Conservation (phyloP, 257 asterid genomes). For the Henckelia pumila region DNA sequence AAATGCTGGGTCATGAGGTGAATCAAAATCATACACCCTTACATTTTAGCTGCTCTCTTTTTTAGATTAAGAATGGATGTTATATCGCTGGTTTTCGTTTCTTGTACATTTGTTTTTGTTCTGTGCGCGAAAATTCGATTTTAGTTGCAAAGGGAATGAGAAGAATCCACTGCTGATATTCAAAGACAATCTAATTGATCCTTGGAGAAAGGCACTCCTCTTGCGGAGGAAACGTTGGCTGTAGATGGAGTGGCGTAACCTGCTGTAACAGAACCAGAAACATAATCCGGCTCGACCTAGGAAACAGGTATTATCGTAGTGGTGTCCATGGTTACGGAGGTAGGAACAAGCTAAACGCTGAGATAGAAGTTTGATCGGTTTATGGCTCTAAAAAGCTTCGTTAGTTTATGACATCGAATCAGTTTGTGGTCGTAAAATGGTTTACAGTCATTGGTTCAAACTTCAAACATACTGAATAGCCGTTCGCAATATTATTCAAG, state of each 20-base stretch:
- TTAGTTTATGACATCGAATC: too few species aligned
- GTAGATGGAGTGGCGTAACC: constrained; percentile 37
- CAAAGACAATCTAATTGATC: constrained; percentile 35
- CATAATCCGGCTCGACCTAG: constrained; percentile 31
- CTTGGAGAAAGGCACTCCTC: constrained; percentile 34
- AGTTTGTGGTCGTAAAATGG: too few species aligned
- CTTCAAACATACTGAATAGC: too few species aligned
- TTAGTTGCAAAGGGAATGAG: constrained; percentile 28
- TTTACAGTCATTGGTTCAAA: too few species aligned
- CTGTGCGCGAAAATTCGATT: constrained; percentile 3
- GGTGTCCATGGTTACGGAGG: not conserved
- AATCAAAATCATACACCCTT: not conserved
- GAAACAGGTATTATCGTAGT: constrained; percentile 17
- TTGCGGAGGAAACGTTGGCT: constrained; percentile 35
- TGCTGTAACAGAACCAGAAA: constrained; percentile 30
- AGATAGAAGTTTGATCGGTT: constrained; percentile 1
- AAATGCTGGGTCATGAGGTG: not conserved
- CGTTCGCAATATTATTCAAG: too few species aligned
- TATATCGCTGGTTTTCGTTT: not conserved
- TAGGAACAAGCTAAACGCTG: constrained; percentile 21
- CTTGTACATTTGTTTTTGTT: constrained; percentile 8
- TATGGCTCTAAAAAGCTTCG: too few species aligned
- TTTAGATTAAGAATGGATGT: not conserved
- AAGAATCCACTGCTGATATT: constrained; percentile 27
- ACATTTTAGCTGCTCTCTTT: not conserved